Evolutionary conservation across 345 rosid genomes (phyloP).

Genomic region (Brassica rapa): DNA sequence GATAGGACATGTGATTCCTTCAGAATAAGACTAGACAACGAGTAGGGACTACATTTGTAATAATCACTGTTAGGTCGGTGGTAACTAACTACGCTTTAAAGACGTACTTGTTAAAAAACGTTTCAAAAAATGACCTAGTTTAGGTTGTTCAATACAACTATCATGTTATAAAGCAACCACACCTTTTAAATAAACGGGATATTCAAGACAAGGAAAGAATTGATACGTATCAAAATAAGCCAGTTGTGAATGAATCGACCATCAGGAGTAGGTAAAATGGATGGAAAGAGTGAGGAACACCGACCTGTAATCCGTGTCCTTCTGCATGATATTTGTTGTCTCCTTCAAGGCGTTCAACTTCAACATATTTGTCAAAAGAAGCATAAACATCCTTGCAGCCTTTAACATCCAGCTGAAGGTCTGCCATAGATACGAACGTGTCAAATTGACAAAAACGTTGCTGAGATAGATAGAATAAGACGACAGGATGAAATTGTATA

Average conservation of each 20-base stretch:
- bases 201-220: conserved; percentile 8
- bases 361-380: conserved; percentile 97
- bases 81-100: conserved; percentile 10
- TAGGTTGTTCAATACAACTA: conserved; percentile 4
- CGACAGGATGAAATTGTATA: conserved; percentile 15
- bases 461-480: background rate
- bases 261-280: conserved; percentile 1
- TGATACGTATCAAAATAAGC: conserved; percentile 19
- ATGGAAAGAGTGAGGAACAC: conserved; percentile 28
- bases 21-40: conserved; percentile 15
- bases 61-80: background rate
- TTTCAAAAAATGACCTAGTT: conserved; percentile 6
- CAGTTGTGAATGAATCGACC: background rate
- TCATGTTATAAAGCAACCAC: conserved; percentile 3
- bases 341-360: conserved; percentile 96
- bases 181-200: background rate
- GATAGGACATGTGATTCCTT: conserved; percentile 13
- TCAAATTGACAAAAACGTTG: conserved; percentile 1
- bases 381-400: conserved; percentile 97
- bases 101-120: background rate
- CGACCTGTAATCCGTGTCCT: conserved; percentile 88
- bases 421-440: conserved; percentile 47
- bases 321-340: conserved; percentile 95
- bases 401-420: conserved; percentile 97
- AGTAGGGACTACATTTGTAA: conserved; percentile 5